These are phyloP conservation scores for Phytophthora constricta DNA, from an alignment of 352 stramenopile species.

Conservation along the genomic window DNA sequence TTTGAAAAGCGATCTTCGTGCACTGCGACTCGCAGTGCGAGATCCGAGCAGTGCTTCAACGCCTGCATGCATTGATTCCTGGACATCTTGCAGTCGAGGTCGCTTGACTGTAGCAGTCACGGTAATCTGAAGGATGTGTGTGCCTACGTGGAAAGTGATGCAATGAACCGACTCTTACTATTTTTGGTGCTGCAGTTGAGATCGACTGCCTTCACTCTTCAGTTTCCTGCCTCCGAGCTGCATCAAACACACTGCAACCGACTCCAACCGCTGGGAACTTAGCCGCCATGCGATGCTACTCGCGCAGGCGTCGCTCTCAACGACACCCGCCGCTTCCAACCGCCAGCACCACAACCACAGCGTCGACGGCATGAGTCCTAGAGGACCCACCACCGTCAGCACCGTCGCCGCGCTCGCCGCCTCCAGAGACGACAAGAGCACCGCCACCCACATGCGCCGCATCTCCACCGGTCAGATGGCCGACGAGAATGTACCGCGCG, in stretches of 20 bases:
- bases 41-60: too few relatives aligned
- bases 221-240: slow-evolving; percentile 9
- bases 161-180: too few relatives aligned
- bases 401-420: slow-evolving; percentile 21
- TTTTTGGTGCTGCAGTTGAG: too few relatives aligned
- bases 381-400: slow-evolving; percentile 10
- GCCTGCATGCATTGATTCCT: too few relatives aligned
- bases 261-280: neutral
- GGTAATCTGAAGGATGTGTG: too few relatives aligned
- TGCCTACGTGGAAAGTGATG: too few relatives aligned
- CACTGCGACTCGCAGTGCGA: too few relatives aligned
- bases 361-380: slow-evolving; percentile 43
- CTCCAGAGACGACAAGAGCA: slow-evolving; percentile 11
- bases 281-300: slow-evolving; percentile 15
- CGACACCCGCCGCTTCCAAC: slow-evolving; percentile 21
- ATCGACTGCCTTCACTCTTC: too few relatives aligned
- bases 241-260: neutral
- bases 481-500: slow-evolving; percentile 64
- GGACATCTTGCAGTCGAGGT: too few relatives aligned
- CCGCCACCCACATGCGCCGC: slow-evolving; percentile 39
- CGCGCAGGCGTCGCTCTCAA: slow-evolving; percentile 6
- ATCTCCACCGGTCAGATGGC: slow-evolving; percentile 69
- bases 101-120: too few relatives aligned
- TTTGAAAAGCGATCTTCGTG: too few relatives aligned
- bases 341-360: slow-evolving; percentile 55